Conservation (phyloP, 306 rosid species). For the Acacia acuminata region DNA sequence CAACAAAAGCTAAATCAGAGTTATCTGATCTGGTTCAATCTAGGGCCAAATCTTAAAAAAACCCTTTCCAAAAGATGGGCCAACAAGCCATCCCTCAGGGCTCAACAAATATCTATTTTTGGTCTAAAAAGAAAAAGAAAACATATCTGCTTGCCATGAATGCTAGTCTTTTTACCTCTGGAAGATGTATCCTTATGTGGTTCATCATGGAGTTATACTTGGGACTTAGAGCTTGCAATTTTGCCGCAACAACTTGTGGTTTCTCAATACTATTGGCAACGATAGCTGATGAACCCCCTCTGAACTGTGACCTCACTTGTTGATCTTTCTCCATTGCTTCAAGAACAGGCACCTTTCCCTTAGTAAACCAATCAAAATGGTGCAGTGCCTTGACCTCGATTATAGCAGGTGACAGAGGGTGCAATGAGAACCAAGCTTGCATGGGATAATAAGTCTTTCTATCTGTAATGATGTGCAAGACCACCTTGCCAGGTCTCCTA, state of each 20-base stretch:
- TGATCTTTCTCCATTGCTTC: conserved; percentile 99
- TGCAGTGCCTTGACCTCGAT: conserved; percentile 97
- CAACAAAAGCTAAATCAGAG: background rate
- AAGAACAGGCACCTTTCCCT: conserved; percentile 95
- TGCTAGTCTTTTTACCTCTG: conserved; percentile 67
- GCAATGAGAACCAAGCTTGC: conserved; percentile 99
- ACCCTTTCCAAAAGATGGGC: background rate
- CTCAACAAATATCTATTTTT: background rate
- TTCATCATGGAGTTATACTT: conserved; percentile 98
- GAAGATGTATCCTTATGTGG: conserved; percentile 92
- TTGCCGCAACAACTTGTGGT: conserved; percentile 83
- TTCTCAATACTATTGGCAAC: conserved; percentile 77
- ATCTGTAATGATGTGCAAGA: conserved; percentile 90
- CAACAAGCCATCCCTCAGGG: background rate
- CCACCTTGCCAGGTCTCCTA: conserved; percentile 60
- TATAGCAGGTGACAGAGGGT: conserved; percentile 79
- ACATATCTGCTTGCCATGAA: background rate
- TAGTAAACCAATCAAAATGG: conserved; percentile 94
- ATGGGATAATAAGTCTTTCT: conserved; percentile 89
- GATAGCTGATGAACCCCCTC: conserved; percentile 96
- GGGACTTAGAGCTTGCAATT: conserved; percentile 96
- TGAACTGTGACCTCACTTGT: conserved; percentile 73
- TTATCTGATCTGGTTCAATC: background rate
- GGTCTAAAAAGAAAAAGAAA: background rate
- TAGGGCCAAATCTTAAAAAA: background rate